Evolutionary conservation across 345 rosid species (phyloP).

Genomic region (Salix koriyanagi): DNA sequence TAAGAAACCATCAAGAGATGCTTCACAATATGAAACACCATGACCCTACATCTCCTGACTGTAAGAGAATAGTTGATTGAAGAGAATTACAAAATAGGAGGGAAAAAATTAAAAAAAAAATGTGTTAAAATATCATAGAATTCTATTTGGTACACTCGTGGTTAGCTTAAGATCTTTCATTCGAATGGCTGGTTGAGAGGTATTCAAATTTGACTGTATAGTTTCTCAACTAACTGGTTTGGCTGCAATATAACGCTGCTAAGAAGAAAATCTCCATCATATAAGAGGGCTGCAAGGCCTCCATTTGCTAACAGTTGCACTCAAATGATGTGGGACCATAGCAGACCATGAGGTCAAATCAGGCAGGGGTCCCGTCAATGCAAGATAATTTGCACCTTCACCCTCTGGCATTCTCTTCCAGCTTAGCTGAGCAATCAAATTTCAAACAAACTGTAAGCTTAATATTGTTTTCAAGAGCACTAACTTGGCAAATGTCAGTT

Average conservation of each 20-base stretch:
- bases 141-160: too few species aligned
- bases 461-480: not conserved
- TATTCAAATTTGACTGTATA: not conserved
- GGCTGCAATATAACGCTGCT: not conserved
- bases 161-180: too few species aligned
- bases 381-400: slow-evolving; percentile 57
- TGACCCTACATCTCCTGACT: not conserved
- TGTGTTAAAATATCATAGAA: not conserved
- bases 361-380: slow-evolving; percentile 65
- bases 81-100: not conserved
- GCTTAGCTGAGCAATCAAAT: slow-evolving; percentile 36
- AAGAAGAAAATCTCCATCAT: not conserved
- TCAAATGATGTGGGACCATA: slow-evolving; percentile 45
- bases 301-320: slow-evolving; percentile 60
- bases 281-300: slow-evolving; percentile 37
- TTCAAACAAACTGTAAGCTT: slow-evolving; percentile 1
- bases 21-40: not conserved
- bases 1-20: not conserved
- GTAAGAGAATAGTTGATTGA: not conserved
- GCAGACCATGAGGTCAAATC: slow-evolving; percentile 63
- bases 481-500: not conserved
- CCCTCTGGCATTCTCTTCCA: slow-evolving; percentile 65
- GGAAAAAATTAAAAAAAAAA: not conserved
- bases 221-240: not conserved
- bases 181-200: not conserved